Evolutionary conservation across 768 basidiomycete species (phyloP), one percentile per base, ranked within the genome.

Genomic region (Guyanaporus albipodus): DNA sequence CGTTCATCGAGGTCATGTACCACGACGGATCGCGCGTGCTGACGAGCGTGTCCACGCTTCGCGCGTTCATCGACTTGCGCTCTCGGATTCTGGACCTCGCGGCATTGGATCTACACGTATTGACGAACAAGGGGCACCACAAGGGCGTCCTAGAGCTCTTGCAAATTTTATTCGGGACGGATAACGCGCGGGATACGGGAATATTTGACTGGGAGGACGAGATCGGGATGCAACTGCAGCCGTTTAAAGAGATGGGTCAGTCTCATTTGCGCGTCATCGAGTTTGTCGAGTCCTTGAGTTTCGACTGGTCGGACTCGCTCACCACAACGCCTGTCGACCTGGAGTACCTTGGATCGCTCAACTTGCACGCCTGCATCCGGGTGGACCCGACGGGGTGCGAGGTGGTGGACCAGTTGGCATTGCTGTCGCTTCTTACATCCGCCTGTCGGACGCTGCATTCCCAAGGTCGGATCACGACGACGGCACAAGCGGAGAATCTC

Each of bases 231-330:
- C 61, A 74, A 6, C 73, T 80, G 61, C 72, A 72, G 44, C 72
- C 78, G 2, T 88, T 87, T 72, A 76, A 54, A 24, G 86, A 86
- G 52, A 74, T 88, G 44, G 86, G 86, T 4, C 92, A 93, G 60
- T 86, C 87, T 0, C 81, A 91, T 44, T 74, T 91, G 56, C 78
- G 87, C 21, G 83, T 96, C 63, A 85, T 95, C 56, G 92, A 95
- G 64, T 80, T 91, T 43, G 72, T 97, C 37, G 85, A 90, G 59
- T 89, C 90, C 0, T 70, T 97, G 56, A 82, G 84, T 61, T 86
- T 97, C 53, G 84, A 88, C 44, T 97, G 93, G 93, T 77, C 77
- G 6, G 94, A 97, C 60, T 79, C 77, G 46, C 67, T 90, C 34
- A 63, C 72, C 11, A 79, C 83, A 2, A 66, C 77, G 14, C 73